phyloP scores from a whole-genome alignment of 2,329 filamentous ascomycete species.

The Remersonia thermophila region DNA sequence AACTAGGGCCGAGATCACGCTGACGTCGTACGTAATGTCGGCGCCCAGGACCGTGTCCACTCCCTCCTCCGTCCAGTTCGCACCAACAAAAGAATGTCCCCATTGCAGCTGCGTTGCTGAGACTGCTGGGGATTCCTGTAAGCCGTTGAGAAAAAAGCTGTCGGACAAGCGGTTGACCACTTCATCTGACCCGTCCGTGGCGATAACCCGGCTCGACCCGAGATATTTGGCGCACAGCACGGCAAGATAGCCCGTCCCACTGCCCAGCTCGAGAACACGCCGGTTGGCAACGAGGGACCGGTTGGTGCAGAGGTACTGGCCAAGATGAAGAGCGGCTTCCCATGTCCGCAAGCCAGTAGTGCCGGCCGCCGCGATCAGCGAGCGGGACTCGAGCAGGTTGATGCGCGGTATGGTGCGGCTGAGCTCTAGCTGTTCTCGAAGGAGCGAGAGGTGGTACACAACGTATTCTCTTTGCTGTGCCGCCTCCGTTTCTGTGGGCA shows the following conservation, averaged over 20 bases:
- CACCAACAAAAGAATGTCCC: constrained; percentile 47
- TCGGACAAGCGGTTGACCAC: constrained; percentile 56
- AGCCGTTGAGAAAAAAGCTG: constrained; percentile 55
- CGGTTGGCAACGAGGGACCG: constrained; percentile 36
- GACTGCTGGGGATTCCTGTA: constrained; percentile 38
- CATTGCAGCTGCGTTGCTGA: constrained; percentile 47
- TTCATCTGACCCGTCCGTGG: constrained; percentile 63
- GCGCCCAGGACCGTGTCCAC: constrained; percentile 60
- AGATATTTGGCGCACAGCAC: constrained; percentile 62
- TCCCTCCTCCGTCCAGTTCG: constrained; percentile 39
- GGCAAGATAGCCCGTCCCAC: constrained; percentile 65
- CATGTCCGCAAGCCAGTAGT: constrained; percentile 70
- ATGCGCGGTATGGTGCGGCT: constrained; percentile 25
- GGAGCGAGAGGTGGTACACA: constrained; percentile 47
- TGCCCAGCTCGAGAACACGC: constrained; percentile 58
- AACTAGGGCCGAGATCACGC: constrained; percentile 50
- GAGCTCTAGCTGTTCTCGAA: constrained; percentile 10
- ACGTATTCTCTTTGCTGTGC: constrained; percentile 65
- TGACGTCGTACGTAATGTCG: constrained; percentile 65
- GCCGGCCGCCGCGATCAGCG: constrained; percentile 55
- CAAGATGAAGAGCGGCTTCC: constrained; percentile 67
- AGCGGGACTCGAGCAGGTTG: constrained; percentile 56
- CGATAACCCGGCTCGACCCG: constrained; percentile 44
- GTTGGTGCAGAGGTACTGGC: constrained; percentile 49
- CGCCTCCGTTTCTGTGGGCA: constrained; percentile 51